These are phyloP conservation scores for Mallotus japonicus DNA, from an alignment of 441 rosid species.

Conservation along the genomic window DNA sequence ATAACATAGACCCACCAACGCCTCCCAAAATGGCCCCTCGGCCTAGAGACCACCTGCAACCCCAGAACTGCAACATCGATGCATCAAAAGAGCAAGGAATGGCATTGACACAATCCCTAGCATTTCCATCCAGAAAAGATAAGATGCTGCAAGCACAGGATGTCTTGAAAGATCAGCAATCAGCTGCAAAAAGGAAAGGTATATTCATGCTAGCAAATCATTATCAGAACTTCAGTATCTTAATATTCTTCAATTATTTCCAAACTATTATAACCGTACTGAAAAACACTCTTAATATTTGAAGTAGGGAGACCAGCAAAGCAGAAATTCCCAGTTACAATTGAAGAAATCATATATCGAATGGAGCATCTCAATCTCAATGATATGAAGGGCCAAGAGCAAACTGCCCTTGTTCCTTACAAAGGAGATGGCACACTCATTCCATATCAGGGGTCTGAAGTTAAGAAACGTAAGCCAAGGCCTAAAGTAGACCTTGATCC, in stretches of 20 bases:
- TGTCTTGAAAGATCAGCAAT: conserved; percentile 27
- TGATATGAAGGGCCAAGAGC: conserved; percentile 29
- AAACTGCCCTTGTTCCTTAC: conserved; percentile 61
- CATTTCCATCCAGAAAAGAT: conserved; percentile 28
- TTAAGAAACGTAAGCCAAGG: conserved; percentile 62
- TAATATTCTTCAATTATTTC: conserved; percentile 16
- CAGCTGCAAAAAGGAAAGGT: conserved; percentile 48
- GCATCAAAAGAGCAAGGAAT: conserved; percentile 30
- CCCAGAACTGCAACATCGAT: conserved; percentile 22
- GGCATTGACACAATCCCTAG: conserved; percentile 27
- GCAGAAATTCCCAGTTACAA: conserved; percentile 25
- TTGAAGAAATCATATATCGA: conserved; percentile 49
- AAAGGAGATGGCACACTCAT: conserved; percentile 54
- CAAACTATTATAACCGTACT: conserved; percentile 19
- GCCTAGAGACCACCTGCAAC: conserved; percentile 30
- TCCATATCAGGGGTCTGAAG: conserved; percentile 45
- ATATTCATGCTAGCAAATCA: conserved; percentile 25
- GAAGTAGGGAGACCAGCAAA: conserved; percentile 41
- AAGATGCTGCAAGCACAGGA: conserved; percentile 36
- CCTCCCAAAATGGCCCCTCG: conserved; percentile 32
- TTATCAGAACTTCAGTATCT: conserved; percentile 19
- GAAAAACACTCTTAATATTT: conserved; percentile 26
- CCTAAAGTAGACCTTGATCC: conserved; percentile 91
- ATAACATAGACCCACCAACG: conserved; percentile 35
- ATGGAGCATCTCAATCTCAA: conserved; percentile 48